Evolutionary conservation across 345 rosid species (phyloP).

Genomic region (Corchorus olitorius): DNA sequence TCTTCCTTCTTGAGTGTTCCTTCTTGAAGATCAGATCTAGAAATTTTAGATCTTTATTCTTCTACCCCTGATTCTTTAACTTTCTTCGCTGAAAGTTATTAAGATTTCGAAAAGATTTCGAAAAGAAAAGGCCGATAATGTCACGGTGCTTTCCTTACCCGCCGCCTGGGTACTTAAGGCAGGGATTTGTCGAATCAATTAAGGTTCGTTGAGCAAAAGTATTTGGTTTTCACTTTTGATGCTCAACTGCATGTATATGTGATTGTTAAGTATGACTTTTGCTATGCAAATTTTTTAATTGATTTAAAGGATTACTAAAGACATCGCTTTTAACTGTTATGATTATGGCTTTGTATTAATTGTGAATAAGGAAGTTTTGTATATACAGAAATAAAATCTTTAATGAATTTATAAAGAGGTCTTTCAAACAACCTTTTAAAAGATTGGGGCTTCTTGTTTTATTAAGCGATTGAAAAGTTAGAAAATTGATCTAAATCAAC

Average conservation of each 20-base stretch:
- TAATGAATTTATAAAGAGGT: neutral
- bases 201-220: slow-evolving; percentile 67
- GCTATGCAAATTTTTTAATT: neutral
- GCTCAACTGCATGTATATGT: slow-evolving; percentile 37
- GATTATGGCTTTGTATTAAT: neutral
- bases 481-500: neutral
- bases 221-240: slow-evolving; percentile 34
- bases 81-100: no score
- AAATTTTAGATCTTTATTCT: neutral
- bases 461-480: neutral
- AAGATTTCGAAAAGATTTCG: neutral
- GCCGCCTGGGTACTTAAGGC: slow-evolving; percentile 38
- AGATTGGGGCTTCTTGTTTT: neutral
- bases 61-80: neutral
- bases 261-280: slow-evolving; percentile 1
- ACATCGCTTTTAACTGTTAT: neutral
- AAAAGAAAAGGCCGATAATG: slow-evolving; percentile 29
- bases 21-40: neutral
- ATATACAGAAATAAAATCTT: neutral
- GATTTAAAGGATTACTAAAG: no score
- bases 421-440: no score
- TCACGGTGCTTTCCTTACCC: slow-evolving; percentile 74
- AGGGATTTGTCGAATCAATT: slow-evolving; percentile 44
- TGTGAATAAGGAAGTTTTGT: neutral
- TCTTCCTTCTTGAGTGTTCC: neutral